phyloP scores from a whole-genome alignment of 345 rosid species.

The Geranium rotundifolium region DNA sequence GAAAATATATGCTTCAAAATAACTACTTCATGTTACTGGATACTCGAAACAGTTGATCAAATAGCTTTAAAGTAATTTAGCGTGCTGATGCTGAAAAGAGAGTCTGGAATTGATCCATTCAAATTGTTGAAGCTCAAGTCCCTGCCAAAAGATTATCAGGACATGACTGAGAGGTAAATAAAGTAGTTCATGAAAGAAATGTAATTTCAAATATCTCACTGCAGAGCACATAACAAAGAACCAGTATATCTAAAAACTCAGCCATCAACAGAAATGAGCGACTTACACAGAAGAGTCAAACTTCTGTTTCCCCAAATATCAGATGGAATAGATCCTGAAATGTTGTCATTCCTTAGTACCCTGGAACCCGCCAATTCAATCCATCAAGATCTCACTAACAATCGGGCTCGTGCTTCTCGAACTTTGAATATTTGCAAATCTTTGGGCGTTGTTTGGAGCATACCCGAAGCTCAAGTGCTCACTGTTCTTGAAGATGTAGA shows the following conservation, averaged over 20 bases:
- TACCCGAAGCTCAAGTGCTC: too few relatives aligned
- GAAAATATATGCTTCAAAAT: constrained; percentile 6
- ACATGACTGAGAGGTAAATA: neutral
- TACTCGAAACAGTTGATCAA: neutral
- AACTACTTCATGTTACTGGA: constrained; percentile 1
- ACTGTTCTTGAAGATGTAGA: too few relatives aligned
- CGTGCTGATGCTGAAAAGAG: constrained; percentile 26
- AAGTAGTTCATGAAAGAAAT: too few relatives aligned
- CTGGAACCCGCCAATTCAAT: too few relatives aligned
- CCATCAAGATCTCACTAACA: too few relatives aligned
- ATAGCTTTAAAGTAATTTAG: constrained; percentile 42
- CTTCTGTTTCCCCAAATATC: constrained; percentile 34
- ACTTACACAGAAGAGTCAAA: constrained; percentile 57
- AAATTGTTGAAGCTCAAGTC: constrained; percentile 56
- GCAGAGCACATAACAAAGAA: neutral
- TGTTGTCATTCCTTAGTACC: constrained; percentile 39
- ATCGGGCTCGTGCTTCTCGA: too few relatives aligned
- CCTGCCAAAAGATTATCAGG: constrained; percentile 16
- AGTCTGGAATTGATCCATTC: constrained; percentile 26
- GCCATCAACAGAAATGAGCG: neutral
- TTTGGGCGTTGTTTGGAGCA: too few relatives aligned
- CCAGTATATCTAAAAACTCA: neutral
- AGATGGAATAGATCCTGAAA: constrained; percentile 49
- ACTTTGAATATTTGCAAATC: too few relatives aligned
- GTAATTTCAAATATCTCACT: neutral